Evolutionary conservation across 306 rosid species (phyloP).

Genomic region (Fragaria iinumae): DNA sequence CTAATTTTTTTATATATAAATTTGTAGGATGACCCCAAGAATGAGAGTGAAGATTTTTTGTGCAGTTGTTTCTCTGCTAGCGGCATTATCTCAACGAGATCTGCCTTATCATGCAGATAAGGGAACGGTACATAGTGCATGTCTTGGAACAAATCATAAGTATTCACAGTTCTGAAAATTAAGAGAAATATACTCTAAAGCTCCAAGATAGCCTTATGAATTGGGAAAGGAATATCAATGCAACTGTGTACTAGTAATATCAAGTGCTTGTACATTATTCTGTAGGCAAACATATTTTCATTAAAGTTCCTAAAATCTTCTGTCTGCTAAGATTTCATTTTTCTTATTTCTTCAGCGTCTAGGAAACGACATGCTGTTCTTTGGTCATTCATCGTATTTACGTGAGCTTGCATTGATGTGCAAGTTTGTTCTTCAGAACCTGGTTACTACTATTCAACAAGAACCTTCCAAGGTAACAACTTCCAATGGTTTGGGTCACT

Average conservation of each 20-base stretch:
- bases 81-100: constrained; percentile 66
- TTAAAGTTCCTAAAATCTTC: constrained; percentile 4
- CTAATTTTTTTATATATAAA: constrained; percentile 25
- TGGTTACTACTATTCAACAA: constrained; percentile 57
- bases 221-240: neutral
- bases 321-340: constrained; percentile 7
- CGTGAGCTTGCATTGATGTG: constrained; percentile 73
- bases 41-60: constrained; percentile 56
- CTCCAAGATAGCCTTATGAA: neutral
- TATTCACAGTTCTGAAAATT: neutral
- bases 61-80: constrained; percentile 52
- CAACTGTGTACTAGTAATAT: neutral
- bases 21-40: constrained; percentile 70
- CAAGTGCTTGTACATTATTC: neutral
- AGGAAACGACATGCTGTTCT: constrained; percentile 58
- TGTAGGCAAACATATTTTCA: neutral
- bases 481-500: neutral
- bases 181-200: neutral
- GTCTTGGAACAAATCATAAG: neutral
- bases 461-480: constrained; percentile 67
- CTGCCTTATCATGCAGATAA: constrained; percentile 68
- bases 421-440: constrained; percentile 56
- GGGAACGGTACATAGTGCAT: constrained; percentile 44
- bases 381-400: constrained; percentile 57
- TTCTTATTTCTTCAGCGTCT: constrained; percentile 44